These are phyloP conservation scores for Eucalyptus decipiens DNA, from an alignment of 345 rosid genomes.

Conservation along the genomic window DNA sequence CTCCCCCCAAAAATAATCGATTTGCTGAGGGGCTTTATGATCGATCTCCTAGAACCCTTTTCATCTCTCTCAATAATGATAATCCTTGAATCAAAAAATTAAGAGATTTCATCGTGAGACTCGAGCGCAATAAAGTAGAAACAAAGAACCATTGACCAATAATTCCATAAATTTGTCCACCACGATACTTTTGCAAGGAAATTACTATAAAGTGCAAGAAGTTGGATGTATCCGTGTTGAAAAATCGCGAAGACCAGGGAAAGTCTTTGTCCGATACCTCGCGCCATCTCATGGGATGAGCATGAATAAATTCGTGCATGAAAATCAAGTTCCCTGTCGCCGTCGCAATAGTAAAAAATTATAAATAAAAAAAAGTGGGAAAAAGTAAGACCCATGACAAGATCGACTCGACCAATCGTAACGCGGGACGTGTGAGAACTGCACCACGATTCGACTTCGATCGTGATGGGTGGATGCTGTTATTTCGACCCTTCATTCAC, in stretches of 20 bases:
- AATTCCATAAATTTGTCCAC: not conserved
- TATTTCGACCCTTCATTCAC: not conserved
- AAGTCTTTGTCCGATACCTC: not conserved
- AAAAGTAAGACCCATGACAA: not conserved
- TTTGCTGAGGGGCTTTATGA: not conserved
- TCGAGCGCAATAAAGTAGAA: fast-evolving
- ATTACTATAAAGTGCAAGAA: not conserved
- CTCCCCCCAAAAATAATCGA: not conserved
- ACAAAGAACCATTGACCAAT: not conserved
- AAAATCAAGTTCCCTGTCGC: not conserved
- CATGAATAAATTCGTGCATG: not conserved
- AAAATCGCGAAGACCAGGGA: not conserved
- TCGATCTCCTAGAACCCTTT: not conserved
- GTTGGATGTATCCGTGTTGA: not conserved
- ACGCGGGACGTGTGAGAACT: not conserved
- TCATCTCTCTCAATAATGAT: not conserved
- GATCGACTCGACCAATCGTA: not conserved
- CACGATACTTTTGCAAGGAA: not conserved
- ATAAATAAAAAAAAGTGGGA: too few species aligned
- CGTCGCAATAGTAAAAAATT: not conserved
- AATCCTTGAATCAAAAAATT: not conserved
- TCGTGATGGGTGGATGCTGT: not conserved
- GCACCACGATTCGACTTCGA: not conserved
- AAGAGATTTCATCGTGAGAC: not conserved
- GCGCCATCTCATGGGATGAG: not conserved